phyloP scores from a whole-genome alignment of 2,329 filamentous ascomycete genomes.

The Fusarium sp. region DNA sequence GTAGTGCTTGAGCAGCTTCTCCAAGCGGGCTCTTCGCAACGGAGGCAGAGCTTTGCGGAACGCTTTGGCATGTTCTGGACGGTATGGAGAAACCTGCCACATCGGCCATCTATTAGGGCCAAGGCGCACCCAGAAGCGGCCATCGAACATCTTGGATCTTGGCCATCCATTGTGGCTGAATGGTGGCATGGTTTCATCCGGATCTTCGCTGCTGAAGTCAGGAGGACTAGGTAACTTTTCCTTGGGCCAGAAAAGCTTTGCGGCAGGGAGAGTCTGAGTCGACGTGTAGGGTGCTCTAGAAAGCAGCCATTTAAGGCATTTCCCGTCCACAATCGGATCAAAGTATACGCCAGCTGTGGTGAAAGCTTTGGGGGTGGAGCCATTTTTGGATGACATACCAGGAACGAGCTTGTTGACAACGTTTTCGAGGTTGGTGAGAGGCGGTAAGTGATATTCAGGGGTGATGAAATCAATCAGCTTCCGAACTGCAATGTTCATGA shows the following conservation, averaged over 20 bases:
- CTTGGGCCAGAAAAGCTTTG: conserved; percentile 40
- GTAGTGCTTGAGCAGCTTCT: conserved; percentile 58
- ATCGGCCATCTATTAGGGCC: conserved; percentile 55
- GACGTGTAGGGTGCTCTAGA: conserved; percentile 60
- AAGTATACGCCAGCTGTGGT: conserved; percentile 55
- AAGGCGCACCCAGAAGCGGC: conserved; percentile 70
- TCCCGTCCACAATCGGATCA: conserved; percentile 45
- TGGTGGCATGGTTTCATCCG: conserved; percentile 7
- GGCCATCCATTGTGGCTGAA: conserved; percentile 50
- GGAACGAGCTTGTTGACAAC: conserved; percentile 63
- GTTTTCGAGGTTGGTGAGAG: conserved; percentile 57
- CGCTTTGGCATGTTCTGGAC: conserved; percentile 55
- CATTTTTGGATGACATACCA: conserved; percentile 46
- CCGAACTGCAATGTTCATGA: conserved; percentile 60
- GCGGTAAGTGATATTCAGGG: conserved; percentile 58
- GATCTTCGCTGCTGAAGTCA: conserved; percentile 12
- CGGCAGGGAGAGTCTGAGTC: conserved; percentile 48
- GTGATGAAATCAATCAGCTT: conserved; percentile 63
- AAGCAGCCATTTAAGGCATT: conserved; percentile 56
- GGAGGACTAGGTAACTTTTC: conserved; percentile 31
- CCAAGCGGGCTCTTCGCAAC: conserved; percentile 50
- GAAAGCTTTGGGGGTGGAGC: conserved; percentile 53
- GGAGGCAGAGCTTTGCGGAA: conserved; percentile 59
- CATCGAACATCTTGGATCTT: conserved; percentile 62
- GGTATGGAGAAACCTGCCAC: conserved; percentile 60